Evolutionary conservation across 2,329 filamentous ascomycete genomes (phyloP), one percentile per base, ranked within the genome.

Genomic region (Celoporthe dispersa): DNA sequence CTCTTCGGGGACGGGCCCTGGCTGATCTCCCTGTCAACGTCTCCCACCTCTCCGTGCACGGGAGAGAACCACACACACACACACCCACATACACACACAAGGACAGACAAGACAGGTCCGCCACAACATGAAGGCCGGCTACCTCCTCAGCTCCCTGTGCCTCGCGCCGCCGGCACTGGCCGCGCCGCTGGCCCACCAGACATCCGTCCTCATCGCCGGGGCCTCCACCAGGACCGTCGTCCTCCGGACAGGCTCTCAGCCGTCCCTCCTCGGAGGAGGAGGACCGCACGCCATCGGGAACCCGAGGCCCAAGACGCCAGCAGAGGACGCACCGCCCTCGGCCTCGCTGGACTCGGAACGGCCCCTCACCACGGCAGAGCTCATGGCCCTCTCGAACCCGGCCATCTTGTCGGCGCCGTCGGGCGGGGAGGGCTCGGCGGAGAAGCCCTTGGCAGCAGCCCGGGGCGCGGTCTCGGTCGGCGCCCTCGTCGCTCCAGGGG

Each of bases 261-360:
- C 37, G 14, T 28, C 60, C 44, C n/a, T 39, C 11, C 33, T 44
- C n/a, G 37, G 72, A 76, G 68, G 71, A 76, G 66, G 78, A 78
- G 70, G 66, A 66, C 2, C n/a, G n/a, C n/a, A n/a, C n/a, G n/a
- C n/a, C n/a, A n/a, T n/a, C n/a, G n/a, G n/a, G n/a, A n/a, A n/a
- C n/a, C n/a, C n/a, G n/a, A n/a, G n/a, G n/a, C 74, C 77, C 5
- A 41, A 74, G 16, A 73, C 74, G 1, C 73, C 77, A 1, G 70
- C 68, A 63, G 41, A 59, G 16, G 28, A 57, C 16, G 48, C 60
- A 57, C 31, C 69, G 6, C 72, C 75, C 5, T 71, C 75, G 8
- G 65, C 67, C 44, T 75, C 76, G 0, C 75, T 79, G 11, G 69
- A 61, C 11, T 68, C 70, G 8, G 69, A 70, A 4, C 64, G 64